Base-by-base conservation (phyloP, 257 asterid genomes). In the Fraxinus quadrangulata region DNA sequence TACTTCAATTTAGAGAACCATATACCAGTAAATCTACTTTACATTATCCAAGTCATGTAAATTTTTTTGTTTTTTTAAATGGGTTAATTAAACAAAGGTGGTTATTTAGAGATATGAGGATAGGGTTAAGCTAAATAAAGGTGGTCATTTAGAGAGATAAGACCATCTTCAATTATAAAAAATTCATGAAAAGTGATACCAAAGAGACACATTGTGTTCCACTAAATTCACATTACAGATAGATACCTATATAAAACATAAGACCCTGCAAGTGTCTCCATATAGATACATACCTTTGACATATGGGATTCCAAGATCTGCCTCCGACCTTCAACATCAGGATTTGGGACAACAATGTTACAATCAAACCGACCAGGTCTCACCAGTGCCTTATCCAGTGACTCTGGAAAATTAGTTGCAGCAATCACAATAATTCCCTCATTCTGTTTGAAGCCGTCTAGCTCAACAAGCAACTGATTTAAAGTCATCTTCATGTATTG, bases 361-460 rank as follows among this genome's bases (percentile, higher is more conserved):
- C 97, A 92, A 83, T 95, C 99, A 74, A 95, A 95, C 67, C 98
- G 89, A 37, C 97, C 99, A 54, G 98, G 97, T 76, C 99, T 92
- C 77, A 95, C 93, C 78, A 95, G 87, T 54, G 99, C 99, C 84
- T 91, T 95, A 85, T 93, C 99, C 87, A 95, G 74, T 1, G 97
- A 93, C 86, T 95, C 97, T 0, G 97, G 98, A 78, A 95, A 93
- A 81, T 93, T 93, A 66, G 98, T 93, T 1, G 99, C 99, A 23
- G 96, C 99, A 80, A 95, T 88, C 79, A 93, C 99, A 78, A 95
- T 93, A 39, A 95, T 87, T 34, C 99, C 97, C 75, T 95, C 97
- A 42, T 93, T 95, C 77, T 93, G 99, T 84, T 95, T 95, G 88
- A 95, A 95, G 45, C 99, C 99, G 75, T 95, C 98, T 66, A 93